Evolutionary conservation across 129 eudicot species (phyloP).

Genomic region (Flaveria bidentis): DNA sequence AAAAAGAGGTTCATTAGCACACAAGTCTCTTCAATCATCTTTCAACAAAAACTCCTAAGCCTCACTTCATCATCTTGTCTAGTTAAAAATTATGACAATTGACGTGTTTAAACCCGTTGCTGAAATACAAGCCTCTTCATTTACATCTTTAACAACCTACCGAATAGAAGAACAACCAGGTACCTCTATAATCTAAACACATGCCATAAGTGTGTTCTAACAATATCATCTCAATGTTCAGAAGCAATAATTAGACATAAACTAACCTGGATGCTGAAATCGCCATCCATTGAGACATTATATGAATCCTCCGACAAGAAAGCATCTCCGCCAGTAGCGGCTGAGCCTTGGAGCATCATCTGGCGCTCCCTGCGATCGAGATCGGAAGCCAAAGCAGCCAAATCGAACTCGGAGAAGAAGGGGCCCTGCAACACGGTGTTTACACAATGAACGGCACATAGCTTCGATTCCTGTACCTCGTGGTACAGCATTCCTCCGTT

Average conservation of each 20-base stretch:
- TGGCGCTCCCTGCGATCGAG: constrained; percentile 84
- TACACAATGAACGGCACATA: constrained; percentile 98
- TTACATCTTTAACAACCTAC: too few relatives aligned
- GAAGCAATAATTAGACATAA: not conserved
- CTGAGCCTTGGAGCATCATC: constrained; percentile 66
- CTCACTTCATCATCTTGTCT: not conserved
- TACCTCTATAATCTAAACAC: not conserved
- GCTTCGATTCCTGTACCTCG: constrained; percentile 97
- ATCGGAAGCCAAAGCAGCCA: constrained; percentile 97
- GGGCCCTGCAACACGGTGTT: constrained; percentile 97
- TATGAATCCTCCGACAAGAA: constrained; percentile 65
- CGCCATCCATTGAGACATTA: constrained; percentile 91
- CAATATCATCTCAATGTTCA: not conserved
- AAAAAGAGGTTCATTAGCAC: not conserved
- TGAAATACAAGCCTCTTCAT: too few relatives aligned
- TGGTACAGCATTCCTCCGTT: constrained; percentile 98
- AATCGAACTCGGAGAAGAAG: constrained; percentile 96
- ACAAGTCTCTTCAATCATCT: not conserved
- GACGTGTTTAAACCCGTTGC: too few relatives aligned
- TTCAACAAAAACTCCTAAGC: not conserved
- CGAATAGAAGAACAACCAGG: not conserved
- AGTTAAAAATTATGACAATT: too few relatives aligned
- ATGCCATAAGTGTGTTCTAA: not conserved
- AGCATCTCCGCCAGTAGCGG: constrained; percentile 50
- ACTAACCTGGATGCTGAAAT: constrained; percentile 90